phyloP scores from a whole-genome alignment of 2,329 filamentous ascomycete species.

The Colletotrichum paranaense region DNA sequence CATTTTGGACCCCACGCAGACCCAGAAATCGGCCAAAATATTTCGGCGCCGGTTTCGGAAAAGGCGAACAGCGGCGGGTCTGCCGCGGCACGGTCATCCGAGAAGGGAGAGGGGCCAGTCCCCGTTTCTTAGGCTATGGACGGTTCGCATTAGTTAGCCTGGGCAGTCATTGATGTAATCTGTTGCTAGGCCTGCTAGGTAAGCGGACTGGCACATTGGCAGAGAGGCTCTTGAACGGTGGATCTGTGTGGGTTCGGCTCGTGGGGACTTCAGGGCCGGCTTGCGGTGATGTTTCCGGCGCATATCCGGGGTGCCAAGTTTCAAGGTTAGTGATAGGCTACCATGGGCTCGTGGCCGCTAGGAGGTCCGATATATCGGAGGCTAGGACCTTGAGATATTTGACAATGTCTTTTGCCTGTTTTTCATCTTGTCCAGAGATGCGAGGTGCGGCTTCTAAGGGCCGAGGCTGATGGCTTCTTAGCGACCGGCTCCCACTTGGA shows the following conservation, averaged over 20 bases:
- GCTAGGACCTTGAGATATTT: too few species aligned
- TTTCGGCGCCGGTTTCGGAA: conserved; percentile 19
- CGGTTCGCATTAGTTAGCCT: background rate
- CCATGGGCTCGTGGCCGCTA: background rate
- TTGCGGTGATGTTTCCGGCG: conserved; percentile 1
- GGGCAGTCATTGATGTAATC: background rate
- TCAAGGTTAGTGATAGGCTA: background rate
- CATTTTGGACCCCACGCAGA: background rate
- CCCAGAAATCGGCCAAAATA: conserved; percentile 6
- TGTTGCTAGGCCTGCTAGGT: background rate
- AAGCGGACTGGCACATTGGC: background rate
- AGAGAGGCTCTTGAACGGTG: background rate
- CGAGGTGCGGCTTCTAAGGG: background rate
- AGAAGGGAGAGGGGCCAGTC: background rate
- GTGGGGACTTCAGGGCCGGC: background rate
- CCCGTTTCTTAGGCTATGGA: background rate
- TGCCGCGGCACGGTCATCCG: conserved; percentile 7
- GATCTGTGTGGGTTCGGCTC: background rate
- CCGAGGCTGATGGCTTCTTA: too few species aligned
- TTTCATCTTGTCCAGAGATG: background rate
- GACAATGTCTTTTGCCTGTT: background rate
- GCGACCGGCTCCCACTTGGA: too few species aligned
- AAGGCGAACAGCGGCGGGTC: background rate
- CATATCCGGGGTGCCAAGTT: background rate
- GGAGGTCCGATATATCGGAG: background rate